Evolutionary conservation across 2,329 filamentous ascomycete species (phyloP).

Genomic region (Dothidotthia symphoricarpi): DNA sequence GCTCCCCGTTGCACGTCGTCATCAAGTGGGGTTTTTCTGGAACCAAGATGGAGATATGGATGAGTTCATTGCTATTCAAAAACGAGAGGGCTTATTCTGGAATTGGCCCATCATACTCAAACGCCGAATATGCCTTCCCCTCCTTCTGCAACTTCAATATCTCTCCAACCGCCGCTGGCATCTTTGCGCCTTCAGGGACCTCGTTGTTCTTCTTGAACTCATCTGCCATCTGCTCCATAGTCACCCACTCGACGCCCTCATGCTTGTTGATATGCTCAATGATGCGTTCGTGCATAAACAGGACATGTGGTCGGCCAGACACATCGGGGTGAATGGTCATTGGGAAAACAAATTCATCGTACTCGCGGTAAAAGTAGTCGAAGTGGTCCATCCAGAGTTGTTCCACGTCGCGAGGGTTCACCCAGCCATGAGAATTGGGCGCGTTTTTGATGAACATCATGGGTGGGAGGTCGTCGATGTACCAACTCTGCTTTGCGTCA

Average conservation of each 20-base stretch:
- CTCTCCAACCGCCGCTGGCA: slow-evolving; percentile 58
- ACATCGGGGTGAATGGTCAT: slow-evolving; percentile 72
- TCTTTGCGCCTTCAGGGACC: slow-evolving; percentile 56
- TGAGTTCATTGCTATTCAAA: background rate
- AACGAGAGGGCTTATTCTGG: too few relatives aligned
- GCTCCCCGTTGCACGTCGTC: too few relatives aligned
- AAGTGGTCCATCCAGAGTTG: slow-evolving; percentile 66
- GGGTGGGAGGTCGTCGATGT: slow-evolving; percentile 46
- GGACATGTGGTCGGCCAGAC: slow-evolving; percentile 64
- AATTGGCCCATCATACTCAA: slow-evolving; percentile 23
- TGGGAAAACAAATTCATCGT: slow-evolving; percentile 74
- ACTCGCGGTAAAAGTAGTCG: slow-evolving; percentile 72
- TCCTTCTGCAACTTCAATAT: slow-evolving; percentile 49
- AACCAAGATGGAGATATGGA: background rate
- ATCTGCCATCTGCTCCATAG: slow-evolving; percentile 69
- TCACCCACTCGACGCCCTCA: slow-evolving; percentile 64
- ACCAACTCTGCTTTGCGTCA: too few relatives aligned
- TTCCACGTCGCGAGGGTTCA: slow-evolving; percentile 57
- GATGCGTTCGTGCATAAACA: slow-evolving; percentile 70
- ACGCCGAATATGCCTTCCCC: slow-evolving; percentile 25
- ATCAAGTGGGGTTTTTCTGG: too few relatives aligned
- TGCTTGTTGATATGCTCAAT: slow-evolving; percentile 67
- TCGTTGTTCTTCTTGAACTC: slow-evolving; percentile 67
- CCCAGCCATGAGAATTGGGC: slow-evolving; percentile 62
- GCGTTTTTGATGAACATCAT: slow-evolving; percentile 71